Conservation (phyloP, 306 rosid species). For the Albizia julibrissin region DNA sequence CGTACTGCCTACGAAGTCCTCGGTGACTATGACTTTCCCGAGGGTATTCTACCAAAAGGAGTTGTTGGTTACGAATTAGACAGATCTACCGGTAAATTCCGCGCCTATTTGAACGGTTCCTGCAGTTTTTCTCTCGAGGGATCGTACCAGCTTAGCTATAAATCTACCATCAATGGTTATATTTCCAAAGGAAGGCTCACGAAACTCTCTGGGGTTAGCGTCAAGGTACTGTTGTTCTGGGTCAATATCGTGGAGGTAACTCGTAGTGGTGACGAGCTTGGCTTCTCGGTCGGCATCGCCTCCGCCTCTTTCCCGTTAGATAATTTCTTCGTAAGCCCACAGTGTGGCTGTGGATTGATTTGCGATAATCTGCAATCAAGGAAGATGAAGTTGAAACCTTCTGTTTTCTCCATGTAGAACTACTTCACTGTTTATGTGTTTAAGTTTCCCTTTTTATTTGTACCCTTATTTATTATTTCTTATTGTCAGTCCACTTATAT, state of each 20-base stretch:
- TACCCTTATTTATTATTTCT: background rate
- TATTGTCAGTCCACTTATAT: background rate
- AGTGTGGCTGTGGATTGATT: constrained; percentile 58
- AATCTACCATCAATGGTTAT: constrained; percentile 50
- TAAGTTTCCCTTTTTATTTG: background rate
- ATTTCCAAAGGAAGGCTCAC: constrained; percentile 48
- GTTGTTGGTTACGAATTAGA: constrained; percentile 47
- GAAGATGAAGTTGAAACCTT: constrained; percentile 45
- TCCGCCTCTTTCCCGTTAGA: constrained; percentile 61
- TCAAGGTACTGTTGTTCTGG: constrained; percentile 60
- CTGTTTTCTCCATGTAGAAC: constrained; percentile 43
- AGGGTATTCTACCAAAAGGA: constrained; percentile 60
- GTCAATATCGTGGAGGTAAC: constrained; percentile 59
- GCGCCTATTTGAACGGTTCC: constrained; percentile 45
- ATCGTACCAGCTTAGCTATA: constrained; percentile 52
- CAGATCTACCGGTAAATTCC: constrained; percentile 37
- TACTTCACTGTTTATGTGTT: background rate
- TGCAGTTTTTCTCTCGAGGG: constrained; percentile 62
- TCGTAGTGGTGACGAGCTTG: constrained; percentile 48
- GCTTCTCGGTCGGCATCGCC: constrained; percentile 58
- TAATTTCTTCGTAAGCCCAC: constrained; percentile 54
- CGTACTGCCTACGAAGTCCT: constrained; percentile 38
- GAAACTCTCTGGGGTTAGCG: constrained; percentile 54
- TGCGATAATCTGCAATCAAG: constrained; percentile 41
- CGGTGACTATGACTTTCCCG: constrained; percentile 46